Conservation (phyloP, 1,139 yeast genomes). For the Yamadazyma trypodendri region DNA sequence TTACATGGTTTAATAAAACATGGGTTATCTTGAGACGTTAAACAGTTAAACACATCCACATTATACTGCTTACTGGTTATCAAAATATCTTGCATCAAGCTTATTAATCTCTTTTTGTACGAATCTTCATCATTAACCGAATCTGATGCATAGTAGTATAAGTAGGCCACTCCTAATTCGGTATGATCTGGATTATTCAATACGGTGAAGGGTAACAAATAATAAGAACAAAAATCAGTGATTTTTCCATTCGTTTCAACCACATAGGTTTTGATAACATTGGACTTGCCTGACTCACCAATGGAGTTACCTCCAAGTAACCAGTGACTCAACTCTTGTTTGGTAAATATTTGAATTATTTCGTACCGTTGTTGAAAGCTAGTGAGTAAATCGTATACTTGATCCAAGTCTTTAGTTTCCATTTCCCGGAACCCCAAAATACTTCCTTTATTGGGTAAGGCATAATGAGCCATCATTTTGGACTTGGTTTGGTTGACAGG, state of each 20-base stretch:
- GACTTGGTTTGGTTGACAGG: conserved; percentile 77
- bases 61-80: conserved; percentile 64
- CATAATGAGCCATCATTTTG: conserved; percentile 77
- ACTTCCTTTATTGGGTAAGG: conserved; percentile 62
- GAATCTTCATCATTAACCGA: conserved; percentile 34
- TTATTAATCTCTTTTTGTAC: conserved; percentile 58
- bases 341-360: conserved; percentile 63
- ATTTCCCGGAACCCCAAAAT: conserved; percentile 66
- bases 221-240: conserved; percentile 88
- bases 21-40: conserved; percentile 87
- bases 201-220: conserved; percentile 84
- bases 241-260: conserved; percentile 74
- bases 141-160: conserved; percentile 86
- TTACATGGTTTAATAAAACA: conserved; percentile 77
- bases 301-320: conserved; percentile 50
- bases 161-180: conserved; percentile 80
- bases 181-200: conserved; percentile 65
- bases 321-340: conserved; percentile 83
- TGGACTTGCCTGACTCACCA: conserved; percentile 20
- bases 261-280: conserved; percentile 76
- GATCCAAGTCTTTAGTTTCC: conserved; percentile 59
- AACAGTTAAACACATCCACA: conserved; percentile 92
- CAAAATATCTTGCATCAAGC: conserved; percentile 72
- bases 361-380: conserved; percentile 70
- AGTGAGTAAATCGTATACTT: conserved; percentile 57